Conservation (phyloP, 148 eudicot species). For the Chenopodium formosanum region DNA sequence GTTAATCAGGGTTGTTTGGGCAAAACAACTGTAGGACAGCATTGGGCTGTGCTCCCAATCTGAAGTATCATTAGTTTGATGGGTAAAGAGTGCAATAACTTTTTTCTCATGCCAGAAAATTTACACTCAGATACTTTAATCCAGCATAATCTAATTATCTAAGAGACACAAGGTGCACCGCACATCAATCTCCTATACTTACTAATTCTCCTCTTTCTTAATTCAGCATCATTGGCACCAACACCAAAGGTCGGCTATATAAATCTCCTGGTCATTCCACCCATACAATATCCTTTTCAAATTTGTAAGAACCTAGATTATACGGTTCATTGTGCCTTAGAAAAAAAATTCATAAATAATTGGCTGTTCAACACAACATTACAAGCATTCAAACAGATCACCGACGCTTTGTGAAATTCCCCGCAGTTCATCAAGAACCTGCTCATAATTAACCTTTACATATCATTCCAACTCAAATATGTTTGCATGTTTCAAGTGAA, state of each 20-base stretch:
- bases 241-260: neutral
- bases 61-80: neutral
- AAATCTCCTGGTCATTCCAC: neutral
- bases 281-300: neutral
- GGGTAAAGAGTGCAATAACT: neutral
- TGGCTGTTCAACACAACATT: neutral
- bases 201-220: neutral
- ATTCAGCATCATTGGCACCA: neutral
- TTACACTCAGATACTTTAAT: neutral
- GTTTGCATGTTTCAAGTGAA: neutral
- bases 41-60: neutral
- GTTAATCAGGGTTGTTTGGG: neutral
- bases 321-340: neutral
- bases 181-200: neutral
- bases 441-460: neutral
- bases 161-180: neutral
- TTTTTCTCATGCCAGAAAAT: neutral
- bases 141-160: neutral
- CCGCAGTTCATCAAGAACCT: neutral
- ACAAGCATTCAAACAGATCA: neutral
- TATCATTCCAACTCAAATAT: neutral
- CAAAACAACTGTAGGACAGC: neutral
- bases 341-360: neutral
- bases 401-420: neutral
- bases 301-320: neutral